Evolutionary conservation across 345 rosid species (phyloP).

Genomic region (Melaleuca quinquenervia): DNA sequence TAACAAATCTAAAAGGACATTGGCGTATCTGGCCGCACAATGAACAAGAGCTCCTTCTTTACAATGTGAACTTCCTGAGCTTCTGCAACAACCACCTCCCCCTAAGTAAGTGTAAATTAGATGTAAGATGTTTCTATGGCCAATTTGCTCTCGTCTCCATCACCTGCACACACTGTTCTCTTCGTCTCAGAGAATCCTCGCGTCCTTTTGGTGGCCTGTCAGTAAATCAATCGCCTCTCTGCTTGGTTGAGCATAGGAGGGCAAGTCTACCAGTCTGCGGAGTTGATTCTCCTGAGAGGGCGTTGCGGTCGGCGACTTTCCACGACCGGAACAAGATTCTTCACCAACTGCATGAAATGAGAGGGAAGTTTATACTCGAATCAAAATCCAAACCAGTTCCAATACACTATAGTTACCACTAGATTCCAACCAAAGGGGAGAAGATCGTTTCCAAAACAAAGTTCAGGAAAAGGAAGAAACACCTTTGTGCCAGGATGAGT

Average conservation of each 20-base stretch:
- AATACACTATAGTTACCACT: no score
- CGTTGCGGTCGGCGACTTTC: conserved; percentile 25
- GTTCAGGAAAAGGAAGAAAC: background rate
- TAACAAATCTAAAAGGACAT: background rate
- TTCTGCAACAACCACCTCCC: background rate
- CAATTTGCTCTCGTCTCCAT: background rate
- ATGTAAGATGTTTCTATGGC: background rate
- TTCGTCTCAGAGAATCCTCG: background rate
- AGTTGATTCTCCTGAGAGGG: conserved; percentile 24
- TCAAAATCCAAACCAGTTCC: no score
- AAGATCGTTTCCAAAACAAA: background rate
- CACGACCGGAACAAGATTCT: conserved; percentile 36
- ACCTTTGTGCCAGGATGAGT: background rate
- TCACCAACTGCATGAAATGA: conserved; percentile 27
- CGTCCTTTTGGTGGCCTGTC: background rate
- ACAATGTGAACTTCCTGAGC: background rate
- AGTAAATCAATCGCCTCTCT: background rate
- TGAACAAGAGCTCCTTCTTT: background rate
- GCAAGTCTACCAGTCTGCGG: conserved; percentile 23
- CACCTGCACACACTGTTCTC: background rate
- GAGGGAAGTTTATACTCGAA: background rate
- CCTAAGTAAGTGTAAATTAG: background rate
- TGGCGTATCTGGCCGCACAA: background rate
- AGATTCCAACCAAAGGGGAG: background rate
- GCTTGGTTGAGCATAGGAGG: background rate